Evolutionary conservation across 768 basidiomycete species (phyloP), one percentile per base, ranked within the genome.

Genomic region (Tulasnella sp.): DNA sequence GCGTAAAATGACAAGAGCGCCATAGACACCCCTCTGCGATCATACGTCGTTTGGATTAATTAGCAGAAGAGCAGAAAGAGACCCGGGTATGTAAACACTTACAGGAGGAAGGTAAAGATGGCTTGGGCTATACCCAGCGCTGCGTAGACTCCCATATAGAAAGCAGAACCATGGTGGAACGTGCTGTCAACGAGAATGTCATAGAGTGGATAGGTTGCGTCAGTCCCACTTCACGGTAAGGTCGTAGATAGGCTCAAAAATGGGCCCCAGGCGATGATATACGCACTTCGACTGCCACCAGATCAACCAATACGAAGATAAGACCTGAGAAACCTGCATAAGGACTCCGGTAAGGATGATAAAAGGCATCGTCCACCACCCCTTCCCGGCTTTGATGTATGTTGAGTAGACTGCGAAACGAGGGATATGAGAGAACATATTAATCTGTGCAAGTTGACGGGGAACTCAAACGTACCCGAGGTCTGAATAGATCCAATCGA

Each of bases 221-320:
- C n/a, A n/a, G n/a, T n/a, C n/a, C n/a, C n/a, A 0, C 85, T 85
- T 19, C 88, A 75, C 72, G 84, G 81, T 3, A 89, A 68, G 32
- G 77, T 82, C 63, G 79, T 83, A 0, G 76, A 51, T 60, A 44
- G 2, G 21, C 21, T 23, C 47, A 10, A 49, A 32, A 34, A 43
- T 15, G 47, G 3, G 3, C 38, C 8, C 51, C 26, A 21, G 32
- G 9, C 26, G n/a, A 23, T 59, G n/a, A n/a, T n/a, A 9, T 66
- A 71, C 76, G 55, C 45, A 81, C 80, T 83, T 76, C 45, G 73
- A 74, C 67, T 86, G 78, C 85, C 85, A 85, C 80, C 81, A 86
- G 17, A 85, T 80, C 15, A 88, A 72, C 49, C 81, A 82, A 62
- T 86, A 85, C 56, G 80, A 78, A 64, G 80, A 84, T 64, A 83